Evolutionary conservation across 441 rosid species (phyloP).

Genomic region (Omphalea diandra): DNA sequence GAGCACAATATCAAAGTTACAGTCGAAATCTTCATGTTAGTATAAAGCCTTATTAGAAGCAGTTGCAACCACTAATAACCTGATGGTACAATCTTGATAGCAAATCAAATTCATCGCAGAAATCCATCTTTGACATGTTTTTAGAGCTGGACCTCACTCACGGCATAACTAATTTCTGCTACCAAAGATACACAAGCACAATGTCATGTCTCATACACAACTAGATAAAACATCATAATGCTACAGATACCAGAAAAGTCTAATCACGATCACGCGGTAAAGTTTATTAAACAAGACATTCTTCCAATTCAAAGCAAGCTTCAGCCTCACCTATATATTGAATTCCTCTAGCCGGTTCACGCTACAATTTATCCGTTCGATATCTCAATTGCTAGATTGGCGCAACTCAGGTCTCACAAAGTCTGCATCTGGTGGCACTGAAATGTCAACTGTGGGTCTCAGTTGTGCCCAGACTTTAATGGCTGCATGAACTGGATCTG

Average conservation of each 20-base stretch:
- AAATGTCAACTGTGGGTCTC: conserved; percentile 84
- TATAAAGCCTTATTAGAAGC: too few species aligned
- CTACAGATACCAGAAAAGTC: not conserved
- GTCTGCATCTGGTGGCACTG: conserved; percentile 82
- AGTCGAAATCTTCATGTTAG: too few species aligned
- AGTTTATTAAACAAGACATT: too few species aligned
- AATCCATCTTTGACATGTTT: too few species aligned
- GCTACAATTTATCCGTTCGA: not conserved
- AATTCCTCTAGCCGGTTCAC: not conserved
- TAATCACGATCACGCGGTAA: too few species aligned
- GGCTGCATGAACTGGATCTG: conserved; percentile 91
- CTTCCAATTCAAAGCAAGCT: not conserved
- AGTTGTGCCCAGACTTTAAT: conserved; percentile 74
- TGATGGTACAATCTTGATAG: too few species aligned
- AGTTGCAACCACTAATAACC: too few species aligned
- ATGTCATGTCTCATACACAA: not conserved
- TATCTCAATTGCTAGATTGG: conserved; percentile 50
- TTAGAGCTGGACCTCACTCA: not conserved
- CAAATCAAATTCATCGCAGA: not conserved
- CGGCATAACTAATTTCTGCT: not conserved
- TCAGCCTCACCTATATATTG: not conserved
- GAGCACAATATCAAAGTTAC: too few species aligned
- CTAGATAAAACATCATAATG: not conserved
- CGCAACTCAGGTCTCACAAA: conserved; percentile 90
- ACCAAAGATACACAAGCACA: not conserved